Evolutionary conservation across 108 stramenopile genomes (phyloP).

Genomic region (Pseudonitzschia delicatissima): DNA sequence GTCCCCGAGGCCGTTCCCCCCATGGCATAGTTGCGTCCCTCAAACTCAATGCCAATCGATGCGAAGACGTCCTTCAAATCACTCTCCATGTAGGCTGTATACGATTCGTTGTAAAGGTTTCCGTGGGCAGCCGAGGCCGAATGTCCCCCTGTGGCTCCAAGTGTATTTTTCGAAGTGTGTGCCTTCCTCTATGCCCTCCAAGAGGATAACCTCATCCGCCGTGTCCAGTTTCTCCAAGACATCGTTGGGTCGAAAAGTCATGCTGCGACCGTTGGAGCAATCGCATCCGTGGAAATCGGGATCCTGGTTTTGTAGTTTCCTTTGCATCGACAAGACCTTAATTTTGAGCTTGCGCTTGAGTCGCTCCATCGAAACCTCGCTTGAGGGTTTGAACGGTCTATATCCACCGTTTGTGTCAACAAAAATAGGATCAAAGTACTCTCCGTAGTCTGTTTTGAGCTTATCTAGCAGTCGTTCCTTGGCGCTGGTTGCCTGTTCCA

Average conservation of each 20-base stretch:
- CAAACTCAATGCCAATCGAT: conserved; percentile 60
- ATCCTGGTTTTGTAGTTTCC: conserved; percentile 6
- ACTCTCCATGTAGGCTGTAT: conserved; percentile 61
- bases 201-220: not conserved
- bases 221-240: not conserved
- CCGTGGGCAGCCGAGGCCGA: conserved; percentile 84
- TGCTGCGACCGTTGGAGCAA: not conserved
- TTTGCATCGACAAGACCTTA: conserved; percentile 33
- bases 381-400: conserved; percentile 4
- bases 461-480: conserved; percentile 19
- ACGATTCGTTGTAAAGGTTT: conserved; percentile 62
- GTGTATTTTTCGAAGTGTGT: not conserved
- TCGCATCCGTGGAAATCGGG: conserved; percentile 9
- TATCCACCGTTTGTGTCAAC: conserved; percentile 4
- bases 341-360: conserved; percentile 39
- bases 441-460: conserved; percentile 32
- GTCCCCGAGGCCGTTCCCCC: conserved; percentile 56
- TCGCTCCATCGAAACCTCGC: conserved; percentile 15
- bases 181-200: not conserved
- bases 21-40: conserved; percentile 70
- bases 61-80: conserved; percentile 45
- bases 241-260: conserved; percentile 1
- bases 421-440: conserved; percentile 36
- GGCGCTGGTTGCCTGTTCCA: conserved; percentile 7
- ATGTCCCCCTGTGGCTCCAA: conserved; percentile 64